A percentile compares a stretch with the other conserved stretches of the same genome.
phyloP scores from a whole-genome alignment of 345 rosid species.

The Angophora floribunda region DNA sequence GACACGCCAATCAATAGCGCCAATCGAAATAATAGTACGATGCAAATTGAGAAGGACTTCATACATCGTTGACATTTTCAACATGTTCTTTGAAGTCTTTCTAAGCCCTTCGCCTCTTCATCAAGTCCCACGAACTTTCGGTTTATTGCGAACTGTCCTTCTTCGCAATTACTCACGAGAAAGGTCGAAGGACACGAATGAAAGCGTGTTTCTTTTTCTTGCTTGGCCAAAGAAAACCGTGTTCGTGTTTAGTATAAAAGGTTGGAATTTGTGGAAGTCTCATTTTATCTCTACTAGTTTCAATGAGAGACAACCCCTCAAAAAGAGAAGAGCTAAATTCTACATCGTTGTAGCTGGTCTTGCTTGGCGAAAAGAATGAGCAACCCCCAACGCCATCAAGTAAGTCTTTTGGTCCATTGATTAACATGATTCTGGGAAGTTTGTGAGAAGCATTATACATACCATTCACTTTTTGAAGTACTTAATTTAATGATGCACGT shows the following conservation, averaged over 20 bases:
- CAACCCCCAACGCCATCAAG: not conserved
- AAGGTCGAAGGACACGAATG: no score
- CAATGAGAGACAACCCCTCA: not conserved
- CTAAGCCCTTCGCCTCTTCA: no score
- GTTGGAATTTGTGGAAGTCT: not conserved
- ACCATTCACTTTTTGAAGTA: not conserved
- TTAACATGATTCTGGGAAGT: not conserved
- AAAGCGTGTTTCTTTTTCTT: not conserved
- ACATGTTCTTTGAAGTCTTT: no score
- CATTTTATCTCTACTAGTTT: not conserved
- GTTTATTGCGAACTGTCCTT: no score
- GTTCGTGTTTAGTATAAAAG: not conserved
- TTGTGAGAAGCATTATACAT: not conserved
- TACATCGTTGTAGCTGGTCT: not conserved
- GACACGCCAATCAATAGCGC: not conserved
- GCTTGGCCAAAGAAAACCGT: not conserved
- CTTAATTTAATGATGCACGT: not conserved
- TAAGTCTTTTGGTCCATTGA: not conserved
- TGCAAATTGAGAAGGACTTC: no score
- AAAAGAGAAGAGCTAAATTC: not conserved
- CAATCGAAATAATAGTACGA: no score
- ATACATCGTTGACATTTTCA: no score
- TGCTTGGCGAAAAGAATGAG: not conserved
- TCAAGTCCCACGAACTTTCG: no score
- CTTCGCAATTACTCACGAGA: no score